A percentile compares a stretch with the other conserved stretches of the same genome.
These are phyloP conservation scores for Alloteropsis semialata DNA, from an alignment of 176 grass and related monocot genomes.

Conservation along the genomic window DNA sequence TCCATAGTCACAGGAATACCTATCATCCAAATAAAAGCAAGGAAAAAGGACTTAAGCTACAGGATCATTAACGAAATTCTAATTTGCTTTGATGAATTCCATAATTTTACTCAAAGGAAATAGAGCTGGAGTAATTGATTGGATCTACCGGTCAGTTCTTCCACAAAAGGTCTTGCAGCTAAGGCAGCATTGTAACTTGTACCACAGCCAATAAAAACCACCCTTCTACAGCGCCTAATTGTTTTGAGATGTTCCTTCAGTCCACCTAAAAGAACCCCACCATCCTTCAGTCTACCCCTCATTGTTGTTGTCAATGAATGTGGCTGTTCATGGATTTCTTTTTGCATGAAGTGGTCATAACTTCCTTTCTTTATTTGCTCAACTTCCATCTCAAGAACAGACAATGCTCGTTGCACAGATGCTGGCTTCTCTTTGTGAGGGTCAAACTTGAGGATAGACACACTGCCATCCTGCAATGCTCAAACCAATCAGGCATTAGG, in stretches of 20 bases:
- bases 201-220: slow-evolving; percentile 89
- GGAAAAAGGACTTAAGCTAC: not conserved
- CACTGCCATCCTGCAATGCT: slow-evolving; percentile 71
- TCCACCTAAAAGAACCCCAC: slow-evolving; percentile 69
- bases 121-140: not conserved
- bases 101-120: not conserved
- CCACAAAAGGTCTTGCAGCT: slow-evolving; percentile 80
- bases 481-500: not conserved
- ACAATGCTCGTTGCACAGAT: slow-evolving; percentile 84
- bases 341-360: slow-evolving; percentile 95
- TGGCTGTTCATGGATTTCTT: slow-evolving; percentile 94
- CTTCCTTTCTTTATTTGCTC: slow-evolving; percentile 97
- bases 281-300: slow-evolving; percentile 86
- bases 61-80: slow-evolving; percentile 1
- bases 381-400: slow-evolving; percentile 95
- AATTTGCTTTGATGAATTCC: not conserved
- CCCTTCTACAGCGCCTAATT: slow-evolving; percentile 74
- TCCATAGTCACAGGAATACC: slow-evolving; percentile 92
- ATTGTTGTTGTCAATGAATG: slow-evolving; percentile 89
- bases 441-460: slow-evolving; percentile 86
- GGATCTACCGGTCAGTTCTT: slow-evolving; percentile 75
- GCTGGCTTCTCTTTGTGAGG: slow-evolving; percentile 81
- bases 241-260: slow-evolving; percentile 89
- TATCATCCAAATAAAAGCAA: slow-evolving; percentile 18
- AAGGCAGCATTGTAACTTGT: slow-evolving; percentile 93